A percentile compares a stretch with the other conserved stretches of the same genome.
Conservation (phyloP, 129 eudicot species). For the Solidago caesia region DNA sequence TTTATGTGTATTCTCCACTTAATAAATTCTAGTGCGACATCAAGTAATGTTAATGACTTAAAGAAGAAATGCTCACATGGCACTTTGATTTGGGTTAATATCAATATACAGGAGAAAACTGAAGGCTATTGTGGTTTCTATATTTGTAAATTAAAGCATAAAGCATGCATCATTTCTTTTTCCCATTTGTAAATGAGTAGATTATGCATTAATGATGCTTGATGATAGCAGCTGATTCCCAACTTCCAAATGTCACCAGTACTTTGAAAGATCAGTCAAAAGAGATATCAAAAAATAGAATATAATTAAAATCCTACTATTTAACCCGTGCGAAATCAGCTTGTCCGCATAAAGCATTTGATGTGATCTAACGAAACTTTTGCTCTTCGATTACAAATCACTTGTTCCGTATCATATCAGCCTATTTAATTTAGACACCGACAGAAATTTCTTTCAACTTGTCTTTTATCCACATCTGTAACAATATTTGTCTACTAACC, state of each 20-base stretch:
- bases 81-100: slow-evolving; percentile 22
- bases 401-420: slow-evolving; percentile 26
- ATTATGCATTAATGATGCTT: slow-evolving; percentile 25
- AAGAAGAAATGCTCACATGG: slow-evolving; percentile 31
- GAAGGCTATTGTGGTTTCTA: slow-evolving; percentile 19
- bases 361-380: slow-evolving; percentile 32
- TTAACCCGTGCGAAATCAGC: slow-evolving; percentile 29
- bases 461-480: slow-evolving; percentile 6
- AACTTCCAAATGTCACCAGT: slow-evolving; percentile 17
- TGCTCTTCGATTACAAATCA: slow-evolving; percentile 23
- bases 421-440: slow-evolving; percentile 45
- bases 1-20: slow-evolving; percentile 31
- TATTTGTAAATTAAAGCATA: slow-evolving; percentile 11
- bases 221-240: slow-evolving; percentile 24
- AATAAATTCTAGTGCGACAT: slow-evolving; percentile 30
- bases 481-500: not conserved
- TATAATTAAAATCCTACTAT: slow-evolving; percentile 9
- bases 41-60: slow-evolving; percentile 20
- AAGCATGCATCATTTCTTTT: slow-evolving; percentile 15
- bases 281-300: slow-evolving; percentile 31
- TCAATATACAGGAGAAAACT: slow-evolving; percentile 14
- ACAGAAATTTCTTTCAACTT: slow-evolving; percentile 4
- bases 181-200: slow-evolving; percentile 2
- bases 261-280: slow-evolving; percentile 27
- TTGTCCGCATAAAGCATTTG: slow-evolving; percentile 32